phyloP scores from a whole-genome alignment of 2,329 filamentous ascomycete genomes.

The Fusarium pseudoanthophilum region DNA sequence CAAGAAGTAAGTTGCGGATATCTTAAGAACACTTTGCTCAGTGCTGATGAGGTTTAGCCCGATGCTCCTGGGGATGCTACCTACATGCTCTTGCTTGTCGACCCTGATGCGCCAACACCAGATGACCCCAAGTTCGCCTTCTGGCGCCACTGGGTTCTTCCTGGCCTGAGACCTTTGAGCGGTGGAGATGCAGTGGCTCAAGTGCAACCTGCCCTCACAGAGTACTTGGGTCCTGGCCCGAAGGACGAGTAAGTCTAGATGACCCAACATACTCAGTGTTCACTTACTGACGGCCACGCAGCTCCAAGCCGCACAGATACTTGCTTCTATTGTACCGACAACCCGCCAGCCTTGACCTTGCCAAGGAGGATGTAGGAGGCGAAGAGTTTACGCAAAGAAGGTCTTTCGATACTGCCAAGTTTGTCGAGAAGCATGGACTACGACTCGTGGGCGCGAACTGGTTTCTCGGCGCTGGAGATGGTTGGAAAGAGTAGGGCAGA shows the following conservation, averaged over 20 bases:
- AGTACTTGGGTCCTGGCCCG: slow-evolving; percentile 57
- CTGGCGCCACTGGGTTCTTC: slow-evolving; percentile 65
- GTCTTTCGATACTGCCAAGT: slow-evolving; percentile 54
- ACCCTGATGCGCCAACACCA: slow-evolving; percentile 66
- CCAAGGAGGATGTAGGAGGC: slow-evolving; percentile 57
- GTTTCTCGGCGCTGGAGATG: slow-evolving; percentile 59
- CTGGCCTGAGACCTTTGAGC: slow-evolving; percentile 51
- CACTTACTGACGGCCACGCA: slow-evolving; percentile 26
- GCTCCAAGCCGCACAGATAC: slow-evolving; percentile 61
- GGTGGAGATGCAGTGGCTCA: slow-evolving; percentile 39
- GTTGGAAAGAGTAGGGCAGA: slow-evolving; percentile 48
- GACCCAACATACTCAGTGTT: accelerated
- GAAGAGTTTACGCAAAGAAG: slow-evolving; percentile 59
- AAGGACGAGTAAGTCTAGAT: slow-evolving; percentile 56
- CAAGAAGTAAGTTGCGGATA: slow-evolving; percentile 42
- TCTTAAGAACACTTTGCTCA: neutral
- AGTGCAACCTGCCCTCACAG: slow-evolving; percentile 52
- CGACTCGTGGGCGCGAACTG: slow-evolving; percentile 56
- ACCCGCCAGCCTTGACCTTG: slow-evolving; percentile 48
- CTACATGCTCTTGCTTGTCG: slow-evolving; percentile 62
- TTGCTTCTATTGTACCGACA: slow-evolving; percentile 58
- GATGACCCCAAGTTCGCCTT: slow-evolving; percentile 65
- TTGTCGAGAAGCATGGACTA: slow-evolving; percentile 52
- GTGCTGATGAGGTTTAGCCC: slow-evolving; percentile 16
- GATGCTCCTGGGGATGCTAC: slow-evolving; percentile 45